phyloP scores from a whole-genome alignment of 2,329 filamentous ascomycete species.

The Didymella pomorum region DNA sequence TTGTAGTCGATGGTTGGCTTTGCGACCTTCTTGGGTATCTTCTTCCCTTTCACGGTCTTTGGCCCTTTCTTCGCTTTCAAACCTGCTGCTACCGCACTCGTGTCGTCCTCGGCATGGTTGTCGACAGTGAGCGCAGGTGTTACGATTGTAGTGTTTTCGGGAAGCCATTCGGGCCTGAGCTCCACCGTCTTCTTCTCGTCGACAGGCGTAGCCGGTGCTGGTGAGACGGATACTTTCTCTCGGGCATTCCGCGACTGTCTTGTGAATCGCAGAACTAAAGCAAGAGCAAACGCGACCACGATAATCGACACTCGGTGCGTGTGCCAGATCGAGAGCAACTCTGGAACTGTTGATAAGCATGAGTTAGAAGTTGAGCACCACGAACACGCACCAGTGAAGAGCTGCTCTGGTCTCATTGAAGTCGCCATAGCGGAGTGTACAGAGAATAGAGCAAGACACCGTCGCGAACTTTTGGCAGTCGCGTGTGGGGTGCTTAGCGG shows the following conservation, averaged over 20 bases:
- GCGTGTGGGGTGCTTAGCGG: conserved; percentile 23
- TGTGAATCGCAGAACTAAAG: conserved; percentile 41
- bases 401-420: conserved; percentile 13
- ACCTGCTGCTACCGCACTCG: conserved; percentile 26
- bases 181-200: conserved; percentile 45
- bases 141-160: conserved; percentile 42
- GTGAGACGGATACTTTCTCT: conserved; percentile 41
- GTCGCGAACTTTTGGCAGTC: conserved; percentile 21
- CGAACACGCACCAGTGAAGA: conserved; percentile 14
- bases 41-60: conserved; percentile 52
- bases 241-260: conserved; percentile 39
- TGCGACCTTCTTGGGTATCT: conserved; percentile 31
- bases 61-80: conserved; percentile 44
- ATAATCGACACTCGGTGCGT: conserved; percentile 46
- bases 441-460: not conserved
- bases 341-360: conserved; percentile 20
- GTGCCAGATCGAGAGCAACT: conserved; percentile 50
- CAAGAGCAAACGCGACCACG: conserved; percentile 41
- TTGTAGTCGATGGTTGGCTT: conserved; percentile 35
- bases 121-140: conserved; percentile 35
- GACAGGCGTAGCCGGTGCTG: conserved; percentile 42
- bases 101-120: conserved; percentile 42
- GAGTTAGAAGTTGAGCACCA: not conserved
- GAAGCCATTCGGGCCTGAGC: conserved; percentile 47
- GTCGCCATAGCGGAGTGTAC: conserved; percentile 16